phyloP scores from a whole-genome alignment of 768 basidiomycete genomes.

The Rhodocollybia butyracea region DNA sequence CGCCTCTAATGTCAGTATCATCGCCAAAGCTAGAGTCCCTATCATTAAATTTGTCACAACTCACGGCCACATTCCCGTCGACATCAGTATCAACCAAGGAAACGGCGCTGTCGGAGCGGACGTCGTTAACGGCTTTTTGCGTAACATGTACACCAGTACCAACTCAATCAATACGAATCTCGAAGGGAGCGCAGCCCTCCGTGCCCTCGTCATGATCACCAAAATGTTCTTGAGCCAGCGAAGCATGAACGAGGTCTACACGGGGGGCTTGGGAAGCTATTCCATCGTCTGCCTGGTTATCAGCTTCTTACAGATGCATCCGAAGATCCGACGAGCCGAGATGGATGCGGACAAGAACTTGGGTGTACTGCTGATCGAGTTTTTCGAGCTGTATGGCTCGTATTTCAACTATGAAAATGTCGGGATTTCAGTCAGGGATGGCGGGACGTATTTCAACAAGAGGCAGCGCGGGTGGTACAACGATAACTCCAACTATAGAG shows the following conservation, averaged over 20 bases:
- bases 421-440: slow-evolving; percentile 84
- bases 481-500: slow-evolving; percentile 32
- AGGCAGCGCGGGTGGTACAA: slow-evolving; percentile 78
- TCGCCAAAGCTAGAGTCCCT: slow-evolving; percentile 92
- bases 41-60: slow-evolving; percentile 93
- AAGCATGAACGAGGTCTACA: slow-evolving; percentile 97
- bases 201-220: slow-evolving; percentile 80
- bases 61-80: not conserved
- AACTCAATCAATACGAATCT: slow-evolving; percentile 67
- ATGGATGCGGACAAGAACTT: slow-evolving; percentile 86
- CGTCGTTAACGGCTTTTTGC: not conserved
- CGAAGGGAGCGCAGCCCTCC: slow-evolving; percentile 72
- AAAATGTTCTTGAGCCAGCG: slow-evolving; percentile 90
- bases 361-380: slow-evolving; percentile 94
- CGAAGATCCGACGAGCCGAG: slow-evolving; percentile 85
- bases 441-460: slow-evolving; percentile 90
- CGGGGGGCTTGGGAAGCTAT: slow-evolving; percentile 92
- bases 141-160: slow-evolving; percentile 1
- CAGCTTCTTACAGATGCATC: slow-evolving; percentile 96
- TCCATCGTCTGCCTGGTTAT: slow-evolving; percentile 91
- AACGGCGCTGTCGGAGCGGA: not conserved
- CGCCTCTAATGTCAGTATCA: slow-evolving; percentile 78
- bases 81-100: slow-evolving; percentile 1
- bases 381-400: slow-evolving; percentile 92
- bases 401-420: slow-evolving; percentile 90